Percentiles rank a stretch among this genome's conserved stretches.
phyloP scores from a whole-genome alignment of 83 land plant species.

The Thuja plicata region DNA sequence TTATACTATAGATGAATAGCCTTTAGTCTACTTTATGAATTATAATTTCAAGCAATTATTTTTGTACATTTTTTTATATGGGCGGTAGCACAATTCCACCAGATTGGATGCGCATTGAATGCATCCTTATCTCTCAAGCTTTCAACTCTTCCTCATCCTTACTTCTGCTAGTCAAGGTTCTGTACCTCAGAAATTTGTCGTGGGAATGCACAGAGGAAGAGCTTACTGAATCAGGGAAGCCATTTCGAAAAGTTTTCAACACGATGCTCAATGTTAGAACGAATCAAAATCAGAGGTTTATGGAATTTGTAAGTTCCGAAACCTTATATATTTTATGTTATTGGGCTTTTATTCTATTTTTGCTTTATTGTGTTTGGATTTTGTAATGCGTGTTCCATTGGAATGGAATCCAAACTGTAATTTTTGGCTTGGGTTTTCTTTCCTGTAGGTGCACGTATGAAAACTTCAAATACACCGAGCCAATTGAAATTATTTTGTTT shows the following conservation, averaged over 20 bases:
- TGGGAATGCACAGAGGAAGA: constrained; percentile 83
- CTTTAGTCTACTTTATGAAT: too few species aligned
- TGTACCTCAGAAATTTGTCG: constrained; percentile 67
- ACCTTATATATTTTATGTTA: neutral
- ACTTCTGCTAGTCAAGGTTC: constrained; percentile 71
- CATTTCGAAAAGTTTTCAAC: constrained; percentile 65
- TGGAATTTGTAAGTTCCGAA: constrained; percentile 58
- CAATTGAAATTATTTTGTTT: neutral
- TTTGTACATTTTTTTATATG: too few species aligned
- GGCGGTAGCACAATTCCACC: too few species aligned
- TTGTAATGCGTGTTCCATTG: neutral
- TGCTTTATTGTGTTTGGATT: neutral
- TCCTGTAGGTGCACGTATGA: neutral
- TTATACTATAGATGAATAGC: too few species aligned
- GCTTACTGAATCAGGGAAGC: constrained; percentile 62
- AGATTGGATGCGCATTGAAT: too few species aligned
- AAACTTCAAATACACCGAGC: neutral
- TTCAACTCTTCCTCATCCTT: too few species aligned
- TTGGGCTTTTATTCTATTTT: neutral
- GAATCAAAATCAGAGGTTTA: constrained; percentile 68
- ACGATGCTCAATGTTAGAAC: constrained; percentile 77
- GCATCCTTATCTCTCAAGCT: too few species aligned
- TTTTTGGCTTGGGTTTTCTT: neutral
- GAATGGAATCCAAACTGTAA: neutral
- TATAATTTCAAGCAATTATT: too few species aligned